Evolutionary conservation across 139 green algal genomes (phyloP), one percentile per base, ranked within the genome.

Genomic region (Pleodorina starrii): DNA sequence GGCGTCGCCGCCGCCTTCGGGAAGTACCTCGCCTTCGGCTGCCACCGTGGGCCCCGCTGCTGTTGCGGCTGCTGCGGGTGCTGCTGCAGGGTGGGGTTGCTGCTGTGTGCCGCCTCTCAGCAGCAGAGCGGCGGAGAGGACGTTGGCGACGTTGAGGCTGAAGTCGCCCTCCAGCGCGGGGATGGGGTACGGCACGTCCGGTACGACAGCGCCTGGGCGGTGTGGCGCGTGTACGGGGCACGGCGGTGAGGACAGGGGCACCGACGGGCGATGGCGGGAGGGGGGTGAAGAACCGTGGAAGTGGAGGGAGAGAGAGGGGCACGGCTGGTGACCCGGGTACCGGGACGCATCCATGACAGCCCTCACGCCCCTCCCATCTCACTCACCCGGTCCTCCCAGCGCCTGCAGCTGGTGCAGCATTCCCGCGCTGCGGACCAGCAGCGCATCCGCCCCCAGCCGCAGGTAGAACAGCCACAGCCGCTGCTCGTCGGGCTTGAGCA

Each of bases 401-500:
- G 87, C 25, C 43, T 80, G 27, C 66, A 98, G 92, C 75, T 94
- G 91, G 54, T 98, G 92, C 84, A 98, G 85, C 71, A 95, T 72
- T 16, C 96, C 96, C 1, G 95, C 84, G 46, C 85, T 92, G 5
- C 96, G 91, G 57, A 98, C 86, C 75, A 98, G 93, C 82, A 98
- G 91, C 6, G 93, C 95, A 54, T 98, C 96, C 0, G 95, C 91
- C 1, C 90, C 78, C 40, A 98, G 85, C 14, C 91, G 83, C 35
- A 98, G 86, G 87, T 97, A 98, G 84, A 97, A 98, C 0, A 91
- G 75, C 86, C 86, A 90, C 79, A 98, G 90, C 1, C 93, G 85
- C 90, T 96, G 91, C 91, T 98, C 96, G 16, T 94, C 93, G 38
- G 96, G 96, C 88, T 98, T 98, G 25, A 97, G 84, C 9, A 98